Evolutionary conservation across 2,329 filamentous ascomycete species (phyloP).

Genomic region (Ascochyta fabae): DNA sequence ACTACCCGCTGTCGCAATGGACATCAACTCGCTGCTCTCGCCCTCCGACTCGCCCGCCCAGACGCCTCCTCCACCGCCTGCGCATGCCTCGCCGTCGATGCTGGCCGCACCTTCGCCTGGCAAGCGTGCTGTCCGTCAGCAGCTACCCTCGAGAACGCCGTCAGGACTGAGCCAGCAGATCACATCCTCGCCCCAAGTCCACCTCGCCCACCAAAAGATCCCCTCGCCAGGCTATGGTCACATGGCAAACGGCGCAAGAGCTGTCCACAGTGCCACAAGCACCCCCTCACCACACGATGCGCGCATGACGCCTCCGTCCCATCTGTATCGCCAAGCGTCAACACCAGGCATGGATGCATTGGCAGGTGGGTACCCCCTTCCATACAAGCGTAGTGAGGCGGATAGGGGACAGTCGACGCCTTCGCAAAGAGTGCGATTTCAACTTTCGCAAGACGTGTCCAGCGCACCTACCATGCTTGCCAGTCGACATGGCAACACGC

Average conservation of each 20-base stretch:
- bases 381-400: not conserved
- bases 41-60: conserved; percentile 53
- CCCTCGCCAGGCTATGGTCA: conserved; percentile 38
- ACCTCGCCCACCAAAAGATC: conserved; percentile 46
- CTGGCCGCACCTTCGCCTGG: conserved; percentile 38
- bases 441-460: not conserved
- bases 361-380: conserved; percentile 47
- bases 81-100: conserved; percentile 33
- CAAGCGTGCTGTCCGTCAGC: conserved; percentile 43
- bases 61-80: conserved; percentile 43
- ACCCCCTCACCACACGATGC: conserved; percentile 45
- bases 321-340: conserved; percentile 50
- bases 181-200: conserved; percentile 43
- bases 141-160: conserved; percentile 48
- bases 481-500: not conserved
- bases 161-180: conserved; percentile 55
- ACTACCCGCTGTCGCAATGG: conserved; percentile 44
- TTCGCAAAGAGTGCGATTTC: not conserved
- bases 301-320: conserved; percentile 44
- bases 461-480: not conserved
- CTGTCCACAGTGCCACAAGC: conserved; percentile 41
- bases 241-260: conserved; percentile 40
- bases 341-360: conserved; percentile 57
- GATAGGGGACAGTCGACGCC: not conserved
- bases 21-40: conserved; percentile 58